Evolutionary conservation across 441 rosid genomes (phyloP).

Genomic region (Omphalea diandra): DNA sequence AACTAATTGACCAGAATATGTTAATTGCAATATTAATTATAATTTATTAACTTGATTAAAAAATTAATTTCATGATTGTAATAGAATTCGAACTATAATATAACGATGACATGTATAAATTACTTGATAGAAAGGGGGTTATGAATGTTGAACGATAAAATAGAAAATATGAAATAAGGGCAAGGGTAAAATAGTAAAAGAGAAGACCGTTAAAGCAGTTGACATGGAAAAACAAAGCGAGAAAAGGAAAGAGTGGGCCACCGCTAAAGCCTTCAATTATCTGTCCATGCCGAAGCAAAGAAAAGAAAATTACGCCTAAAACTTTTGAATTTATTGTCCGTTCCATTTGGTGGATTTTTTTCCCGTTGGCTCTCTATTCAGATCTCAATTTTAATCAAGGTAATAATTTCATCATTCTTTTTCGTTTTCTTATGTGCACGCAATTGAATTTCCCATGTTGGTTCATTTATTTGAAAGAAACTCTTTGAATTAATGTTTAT

Average conservation of each 20-base stretch:
- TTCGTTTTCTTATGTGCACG: neutral
- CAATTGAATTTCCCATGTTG: neutral
- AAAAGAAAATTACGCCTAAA: neutral
- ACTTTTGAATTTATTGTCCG: neutral
- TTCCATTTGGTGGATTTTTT: neutral
- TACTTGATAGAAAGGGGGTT: too few species aligned
- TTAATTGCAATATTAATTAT: too few species aligned
- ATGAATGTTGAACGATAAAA: neutral
- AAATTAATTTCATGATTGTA: too few species aligned
- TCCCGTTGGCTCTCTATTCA: neutral
- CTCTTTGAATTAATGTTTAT: too few species aligned
- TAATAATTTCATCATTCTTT: neutral
- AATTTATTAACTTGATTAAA: too few species aligned
- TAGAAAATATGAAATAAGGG: too few species aligned
- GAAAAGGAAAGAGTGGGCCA: neutral
- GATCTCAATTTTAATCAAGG: slow-evolving; percentile 5
- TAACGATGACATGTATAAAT: too few species aligned
- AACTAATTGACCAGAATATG: too few species aligned
- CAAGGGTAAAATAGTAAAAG: too few species aligned
- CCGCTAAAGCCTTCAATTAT: neutral
- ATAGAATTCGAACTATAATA: too few species aligned
- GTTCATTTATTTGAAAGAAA: neutral
- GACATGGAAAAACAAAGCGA: too few species aligned
- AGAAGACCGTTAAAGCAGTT: neutral
- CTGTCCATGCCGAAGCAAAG: neutral